Percentiles rank a stretch among this genome's conserved stretches.
Evolutionary conservation across 345 rosid species (phyloP).

Genomic region (Gossypium ekmanianum): DNA sequence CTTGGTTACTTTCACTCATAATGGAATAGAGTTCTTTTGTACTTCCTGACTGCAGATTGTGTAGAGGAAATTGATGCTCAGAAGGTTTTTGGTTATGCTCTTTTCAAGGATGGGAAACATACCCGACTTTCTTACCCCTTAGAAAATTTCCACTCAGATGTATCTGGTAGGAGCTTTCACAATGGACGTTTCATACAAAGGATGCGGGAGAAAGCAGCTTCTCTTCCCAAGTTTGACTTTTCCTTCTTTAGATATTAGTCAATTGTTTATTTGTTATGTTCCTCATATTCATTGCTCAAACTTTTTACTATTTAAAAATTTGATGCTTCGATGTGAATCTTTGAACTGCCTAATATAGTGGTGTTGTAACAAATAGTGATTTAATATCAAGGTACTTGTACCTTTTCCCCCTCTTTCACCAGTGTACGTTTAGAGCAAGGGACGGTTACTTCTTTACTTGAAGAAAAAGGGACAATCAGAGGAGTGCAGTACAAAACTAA

Average conservation of each 20-base stretch:
- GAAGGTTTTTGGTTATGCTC: too few relatives aligned
- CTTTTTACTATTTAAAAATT: background rate
- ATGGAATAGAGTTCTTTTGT: background rate
- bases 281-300: background rate
- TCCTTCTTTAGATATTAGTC: background rate
- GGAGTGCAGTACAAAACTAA: constrained; percentile 71
- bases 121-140: constrained; percentile 41
- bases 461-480: constrained; percentile 58
- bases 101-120: constrained; percentile 38
- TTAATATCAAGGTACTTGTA: background rate
- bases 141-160: constrained; percentile 44
- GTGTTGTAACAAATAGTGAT: background rate
- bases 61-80: too few relatives aligned
- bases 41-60: constrained; percentile 17
- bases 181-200: constrained; percentile 44
- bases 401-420: background rate
- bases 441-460: constrained; percentile 59
- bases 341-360: background rate
- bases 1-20: background rate
- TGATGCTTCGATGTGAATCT: background rate
- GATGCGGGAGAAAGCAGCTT: constrained; percentile 43
- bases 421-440: constrained; percentile 77
- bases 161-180: constrained; percentile 20
- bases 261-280: background rate
- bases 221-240: constrained; percentile 35